phyloP scores from a whole-genome alignment of 257 asterid species.

The Solanum pinnatisectum region DNA sequence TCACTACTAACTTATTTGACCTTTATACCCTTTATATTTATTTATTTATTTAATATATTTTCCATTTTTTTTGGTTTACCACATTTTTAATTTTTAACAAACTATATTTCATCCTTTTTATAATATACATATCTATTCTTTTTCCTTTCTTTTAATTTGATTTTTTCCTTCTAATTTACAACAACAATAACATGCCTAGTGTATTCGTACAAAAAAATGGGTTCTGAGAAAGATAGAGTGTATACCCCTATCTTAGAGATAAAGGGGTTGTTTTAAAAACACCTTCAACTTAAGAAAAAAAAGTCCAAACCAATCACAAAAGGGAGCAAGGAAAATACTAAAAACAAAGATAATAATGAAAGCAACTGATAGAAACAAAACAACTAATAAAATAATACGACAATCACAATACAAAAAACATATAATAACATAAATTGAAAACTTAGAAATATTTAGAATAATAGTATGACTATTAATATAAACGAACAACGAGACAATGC shows the following conservation, averaged over 20 bases:
- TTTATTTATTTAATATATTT: no score
- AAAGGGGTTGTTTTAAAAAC: no score
- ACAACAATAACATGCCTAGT: background rate
- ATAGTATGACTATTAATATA: background rate
- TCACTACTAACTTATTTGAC: background rate
- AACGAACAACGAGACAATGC: background rate
- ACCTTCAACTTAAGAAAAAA: background rate
- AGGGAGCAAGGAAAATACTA: no score
- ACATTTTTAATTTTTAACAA: background rate
- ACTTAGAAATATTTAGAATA: no score
- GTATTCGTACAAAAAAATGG: no score
- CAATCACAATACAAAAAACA: no score
- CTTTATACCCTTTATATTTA: background rate
- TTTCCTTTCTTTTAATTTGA: background rate
- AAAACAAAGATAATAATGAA: no score
- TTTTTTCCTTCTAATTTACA: background rate
- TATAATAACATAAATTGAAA: no score
- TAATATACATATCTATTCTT: background rate
- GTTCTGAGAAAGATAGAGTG: background rate
- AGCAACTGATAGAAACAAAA: fast-evolving
- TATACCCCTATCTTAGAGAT: fast-evolving
- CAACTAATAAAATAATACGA: no score
- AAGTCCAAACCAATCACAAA: no score
- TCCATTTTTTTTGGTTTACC: background rate
- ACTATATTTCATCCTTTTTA: background rate